These are phyloP conservation scores for Cyamopsis tetragonoloba DNA, from an alignment of 306 rosid species.

Conservation along the genomic window DNA sequence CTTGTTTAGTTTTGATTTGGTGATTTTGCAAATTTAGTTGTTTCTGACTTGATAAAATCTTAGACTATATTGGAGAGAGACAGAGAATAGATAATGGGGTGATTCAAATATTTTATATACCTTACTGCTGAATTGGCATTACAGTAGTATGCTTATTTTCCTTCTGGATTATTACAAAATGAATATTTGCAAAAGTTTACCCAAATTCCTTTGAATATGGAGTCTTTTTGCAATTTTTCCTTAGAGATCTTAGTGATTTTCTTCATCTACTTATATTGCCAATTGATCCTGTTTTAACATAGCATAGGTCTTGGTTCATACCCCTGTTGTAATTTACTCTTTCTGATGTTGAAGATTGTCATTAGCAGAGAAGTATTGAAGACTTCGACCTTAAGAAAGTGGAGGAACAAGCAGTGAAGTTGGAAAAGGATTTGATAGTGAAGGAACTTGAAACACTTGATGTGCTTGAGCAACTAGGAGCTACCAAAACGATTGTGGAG, in stretches of 20 bases:
- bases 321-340: slow-evolving; percentile 5
- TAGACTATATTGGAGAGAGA: background rate
- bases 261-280: background rate
- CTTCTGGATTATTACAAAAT: background rate
- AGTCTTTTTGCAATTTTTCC: background rate
- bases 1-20: background rate
- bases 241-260: background rate
- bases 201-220: background rate
- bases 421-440: slow-evolving; percentile 94
- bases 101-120: background rate
- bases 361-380: slow-evolving; percentile 55
- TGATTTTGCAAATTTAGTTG: background rate
- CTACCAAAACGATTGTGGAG: slow-evolving; percentile 79
- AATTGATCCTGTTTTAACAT: background rate
- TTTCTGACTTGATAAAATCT: background rate
- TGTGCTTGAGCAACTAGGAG: slow-evolving; percentile 85
- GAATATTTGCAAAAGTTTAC: background rate
- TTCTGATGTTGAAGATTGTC: slow-evolving; percentile 33
- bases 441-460: slow-evolving; percentile 96
- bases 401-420: slow-evolving; percentile 87
- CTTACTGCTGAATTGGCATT: background rate
- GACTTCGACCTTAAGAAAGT: slow-evolving; percentile 81
- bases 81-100: background rate
- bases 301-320: background rate
- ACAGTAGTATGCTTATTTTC: background rate